These are phyloP conservation scores for Endogone sp. DNA, from an alignment of 192 early-diverging fungal genomes.

Conservation along the genomic window DNA sequence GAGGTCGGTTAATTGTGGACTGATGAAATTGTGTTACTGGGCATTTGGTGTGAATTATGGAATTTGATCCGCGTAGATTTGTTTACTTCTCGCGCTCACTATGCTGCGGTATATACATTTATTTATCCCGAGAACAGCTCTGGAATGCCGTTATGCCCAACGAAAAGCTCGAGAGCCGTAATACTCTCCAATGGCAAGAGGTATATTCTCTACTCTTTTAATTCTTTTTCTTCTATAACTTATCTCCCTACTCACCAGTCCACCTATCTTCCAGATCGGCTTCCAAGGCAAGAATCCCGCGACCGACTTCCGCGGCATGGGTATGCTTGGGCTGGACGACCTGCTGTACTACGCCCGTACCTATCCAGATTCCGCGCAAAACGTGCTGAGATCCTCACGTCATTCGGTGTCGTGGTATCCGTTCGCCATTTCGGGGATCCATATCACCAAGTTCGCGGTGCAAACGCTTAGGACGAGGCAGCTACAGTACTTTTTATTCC, in stretches of 20 bases:
- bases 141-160: slow-evolving; percentile 60
- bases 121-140: slow-evolving; percentile 33
- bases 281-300: slow-evolving; percentile 84
- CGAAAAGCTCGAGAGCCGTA: slow-evolving; percentile 37
- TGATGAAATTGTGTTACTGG: too few species aligned
- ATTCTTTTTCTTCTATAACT: background rate
- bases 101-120: too few species aligned
- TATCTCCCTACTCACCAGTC: background rate
- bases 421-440: slow-evolving; percentile 79
- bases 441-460: slow-evolving; percentile 65
- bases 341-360: slow-evolving; percentile 58
- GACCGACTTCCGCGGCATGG: slow-evolving; percentile 87
- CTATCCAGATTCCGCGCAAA: slow-evolving; percentile 47
- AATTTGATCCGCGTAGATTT: too few species aligned
- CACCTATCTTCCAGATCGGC: slow-evolving; percentile 48
- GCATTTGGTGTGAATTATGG: too few species aligned
- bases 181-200: slow-evolving; percentile 60
- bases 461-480: slow-evolving; percentile 54
- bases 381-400: slow-evolving; percentile 56
- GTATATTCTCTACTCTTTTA: slow-evolving; percentile 12
- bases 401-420: slow-evolving; percentile 71
- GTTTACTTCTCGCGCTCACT: too few species aligned
- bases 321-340: slow-evolving; percentile 72
- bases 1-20: slow-evolving; percentile 32
- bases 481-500: slow-evolving; percentile 61